A percentile compares a stretch with the other conserved stretches of the same genome.
Conservation (phyloP, 1,284 basidiomycete genomes). For the Rugosomyces carneus region DNA sequence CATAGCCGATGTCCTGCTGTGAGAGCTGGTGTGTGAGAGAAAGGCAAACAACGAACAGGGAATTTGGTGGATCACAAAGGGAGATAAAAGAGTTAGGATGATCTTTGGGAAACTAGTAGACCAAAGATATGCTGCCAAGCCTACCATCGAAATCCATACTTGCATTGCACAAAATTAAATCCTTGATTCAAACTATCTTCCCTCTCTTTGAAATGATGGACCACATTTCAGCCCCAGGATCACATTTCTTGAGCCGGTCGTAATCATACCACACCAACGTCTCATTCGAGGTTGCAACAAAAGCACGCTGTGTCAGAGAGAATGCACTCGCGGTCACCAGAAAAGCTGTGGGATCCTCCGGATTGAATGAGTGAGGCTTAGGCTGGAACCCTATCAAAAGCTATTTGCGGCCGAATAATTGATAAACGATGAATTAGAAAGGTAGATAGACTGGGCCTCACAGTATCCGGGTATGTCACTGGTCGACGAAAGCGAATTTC, state of each 20-base stretch:
- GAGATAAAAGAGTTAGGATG: background rate
- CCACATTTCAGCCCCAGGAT: slow-evolving; percentile 41
- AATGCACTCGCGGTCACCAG: slow-evolving; percentile 48
- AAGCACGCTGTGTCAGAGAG: slow-evolving; percentile 51
- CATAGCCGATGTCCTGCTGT: too few relatives aligned
- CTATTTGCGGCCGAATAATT: slow-evolving; percentile 24
- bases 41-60: too few relatives aligned
- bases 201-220: slow-evolving; percentile 13
- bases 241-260: slow-evolving; percentile 54
- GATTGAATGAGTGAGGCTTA: slow-evolving; percentile 16
- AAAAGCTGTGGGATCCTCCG: slow-evolving; percentile 37
- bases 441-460: slow-evolving; percentile 25
- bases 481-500: slow-evolving; percentile 60
- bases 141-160: too few relatives aligned
- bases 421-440: background rate
- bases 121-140: too few relatives aligned
- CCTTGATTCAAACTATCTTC: slow-evolving; percentile 4
- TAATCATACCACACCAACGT: slow-evolving; percentile 74
- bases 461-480: slow-evolving; percentile 68
- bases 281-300: slow-evolving; percentile 60
- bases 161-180: background rate
- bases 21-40: too few relatives aligned
- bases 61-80: background rate
- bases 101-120: background rate
- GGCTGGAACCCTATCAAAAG: slow-evolving; percentile 59